Conservation (phyloP, 495 filamentous ascomycete genomes). For the Penicillium malachiteum region DNA sequence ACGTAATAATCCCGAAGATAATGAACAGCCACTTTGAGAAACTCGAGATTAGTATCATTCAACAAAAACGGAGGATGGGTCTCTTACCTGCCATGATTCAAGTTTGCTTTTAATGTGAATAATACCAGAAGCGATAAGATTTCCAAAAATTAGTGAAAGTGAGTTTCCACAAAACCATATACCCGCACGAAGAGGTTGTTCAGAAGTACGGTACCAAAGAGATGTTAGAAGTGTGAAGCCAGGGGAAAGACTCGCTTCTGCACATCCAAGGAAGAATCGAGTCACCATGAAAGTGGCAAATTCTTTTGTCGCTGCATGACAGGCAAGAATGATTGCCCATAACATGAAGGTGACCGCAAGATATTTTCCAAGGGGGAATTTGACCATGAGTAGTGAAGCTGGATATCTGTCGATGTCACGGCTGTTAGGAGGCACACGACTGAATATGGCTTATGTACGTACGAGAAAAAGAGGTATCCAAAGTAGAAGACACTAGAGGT, state of each 20-base stretch:
- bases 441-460: background rate
- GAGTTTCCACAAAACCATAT: slow-evolving; percentile 45
- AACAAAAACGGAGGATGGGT: background rate
- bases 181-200: slow-evolving; percentile 53
- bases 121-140: slow-evolving; percentile 24
- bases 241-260: slow-evolving; percentile 47
- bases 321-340: slow-evolving; percentile 47
- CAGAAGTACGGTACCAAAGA: slow-evolving; percentile 42
- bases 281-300: slow-evolving; percentile 47
- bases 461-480: slow-evolving; percentile 52
- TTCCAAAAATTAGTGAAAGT: slow-evolving; percentile 23
- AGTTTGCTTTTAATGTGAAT: slow-evolving; percentile 19
- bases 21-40: slow-evolving; percentile 20
- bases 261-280: slow-evolving; percentile 49
- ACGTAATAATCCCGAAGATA: slow-evolving; percentile 19
- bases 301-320: slow-evolving; percentile 46
- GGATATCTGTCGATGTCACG: slow-evolving; percentile 14
- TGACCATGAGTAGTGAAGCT: slow-evolving; percentile 43
- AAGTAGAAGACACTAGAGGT: slow-evolving; percentile 56
- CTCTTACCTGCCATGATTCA: slow-evolving; percentile 21
- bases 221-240: slow-evolving; percentile 34
- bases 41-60: background rate
- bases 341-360: slow-evolving; percentile 45
- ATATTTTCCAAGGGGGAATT: slow-evolving; percentile 43
- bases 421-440: background rate